Evolutionary conservation across 495 filamentous ascomycete genomes (phyloP), one percentile per base, ranked within the genome.

Genomic region (Daldinia bambusicola): DNA sequence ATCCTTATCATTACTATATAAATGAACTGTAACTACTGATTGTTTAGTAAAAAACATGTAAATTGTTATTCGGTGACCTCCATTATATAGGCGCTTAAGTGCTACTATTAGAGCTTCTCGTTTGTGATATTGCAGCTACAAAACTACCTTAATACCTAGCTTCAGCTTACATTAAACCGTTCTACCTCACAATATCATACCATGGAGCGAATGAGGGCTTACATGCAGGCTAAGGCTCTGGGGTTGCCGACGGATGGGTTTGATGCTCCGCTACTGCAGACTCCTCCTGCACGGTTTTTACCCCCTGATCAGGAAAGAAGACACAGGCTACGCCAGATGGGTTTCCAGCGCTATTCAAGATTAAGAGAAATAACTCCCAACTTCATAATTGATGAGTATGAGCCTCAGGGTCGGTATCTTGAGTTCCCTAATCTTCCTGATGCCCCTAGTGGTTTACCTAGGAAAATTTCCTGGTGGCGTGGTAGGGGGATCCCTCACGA

Each of bases 401-500:
- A 48, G 20, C 43, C 43, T 3, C 20, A 7, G 10, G 43, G 43
- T 22, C 43, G 43, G 18, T 48, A 10, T 5, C 12, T 20, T 13
- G 18, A 48, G 3, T 26, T 1, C 3, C 26, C 26, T 26, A 3
- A 26, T 26, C 26, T 26, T 26, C 26, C 26, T 26, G 26, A 26
- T 1, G 1, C 1, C 3, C 26, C 26, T 26, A 3, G 3, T 26
- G 26, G 3, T 26, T 26, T 26, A 26, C 26, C 26, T 3, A 26
- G 26, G 26, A 26, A 26, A 26, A 1, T 1, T 26, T 1, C 26
- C 9, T 48, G 43, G 43, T 48, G 18, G 18, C 43, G 43, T 48
- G 18, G 18, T n/a, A 48, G 2, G 20, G 43, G 43, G 9, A 61
- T 73, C 4, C 66, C 66, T 4, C 61, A 73, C 26, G 56, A 66